phyloP scores from a whole-genome alignment of 129 eudicot species.

The Silybum marianum region DNA sequence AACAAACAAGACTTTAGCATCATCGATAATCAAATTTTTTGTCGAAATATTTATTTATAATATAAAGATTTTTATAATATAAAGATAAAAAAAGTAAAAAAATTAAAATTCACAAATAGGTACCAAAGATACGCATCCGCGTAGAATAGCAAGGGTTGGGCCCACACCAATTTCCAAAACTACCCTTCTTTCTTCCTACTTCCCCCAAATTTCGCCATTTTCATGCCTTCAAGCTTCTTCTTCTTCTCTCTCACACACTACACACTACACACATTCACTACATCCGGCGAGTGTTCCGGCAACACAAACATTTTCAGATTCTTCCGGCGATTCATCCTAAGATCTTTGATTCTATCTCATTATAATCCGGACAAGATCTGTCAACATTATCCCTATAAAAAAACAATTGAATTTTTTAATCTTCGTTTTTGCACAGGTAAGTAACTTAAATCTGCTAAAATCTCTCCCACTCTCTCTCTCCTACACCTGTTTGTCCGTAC shows the following conservation, averaged over 20 bases:
- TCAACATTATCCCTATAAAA: constrained; percentile 25
- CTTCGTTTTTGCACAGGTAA: constrained; percentile 24
- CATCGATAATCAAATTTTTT: too few relatives aligned
- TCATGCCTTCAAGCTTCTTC: constrained; percentile 3
- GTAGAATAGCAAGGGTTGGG: constrained; percentile 8
- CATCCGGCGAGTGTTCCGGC: constrained; percentile 31
- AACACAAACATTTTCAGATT: background rate
- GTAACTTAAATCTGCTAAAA: constrained; percentile 16
- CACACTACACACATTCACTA: constrained; percentile 24
- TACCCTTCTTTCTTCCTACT: constrained; percentile 13
- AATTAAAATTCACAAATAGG: background rate
- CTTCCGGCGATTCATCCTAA: constrained; percentile 31
- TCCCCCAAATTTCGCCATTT: constrained; percentile 24
- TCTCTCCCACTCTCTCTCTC: background rate
- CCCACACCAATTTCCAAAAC: constrained; percentile 12
- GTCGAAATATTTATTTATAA: background rate
- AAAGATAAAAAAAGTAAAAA: background rate
- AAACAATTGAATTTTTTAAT: background rate
- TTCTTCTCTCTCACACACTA: constrained; percentile 8
- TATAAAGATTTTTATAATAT: background rate
- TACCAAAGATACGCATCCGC: constrained; percentile 16
- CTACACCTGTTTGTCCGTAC: constrained; percentile 12
- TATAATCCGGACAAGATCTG: constrained; percentile 28
- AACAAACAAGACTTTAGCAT: too few relatives aligned
- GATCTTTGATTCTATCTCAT: constrained; percentile 22